phyloP scores from a whole-genome alignment of 345 rosid species.

The Linum tenue region DNA sequence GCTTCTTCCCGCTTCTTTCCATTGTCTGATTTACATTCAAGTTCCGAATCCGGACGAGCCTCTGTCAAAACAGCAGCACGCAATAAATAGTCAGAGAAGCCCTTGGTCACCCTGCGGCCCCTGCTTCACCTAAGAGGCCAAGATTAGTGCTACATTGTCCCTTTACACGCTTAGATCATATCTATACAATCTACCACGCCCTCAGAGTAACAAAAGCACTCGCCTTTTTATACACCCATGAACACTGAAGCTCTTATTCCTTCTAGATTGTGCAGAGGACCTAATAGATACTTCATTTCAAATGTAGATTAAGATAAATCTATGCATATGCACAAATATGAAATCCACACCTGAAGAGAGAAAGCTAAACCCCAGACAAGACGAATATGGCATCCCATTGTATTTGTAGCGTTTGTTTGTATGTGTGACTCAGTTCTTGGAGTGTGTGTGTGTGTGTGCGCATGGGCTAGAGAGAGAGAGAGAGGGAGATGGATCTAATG shows the following conservation, averaged over 20 bases:
- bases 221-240: not conserved
- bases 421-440: too few species aligned
- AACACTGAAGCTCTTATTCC: not conserved
- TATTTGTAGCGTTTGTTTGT: too few species aligned
- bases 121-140: too few species aligned
- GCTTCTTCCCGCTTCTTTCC: not conserved
- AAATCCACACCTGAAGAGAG: not conserved
- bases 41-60: not conserved
- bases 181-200: too few species aligned
- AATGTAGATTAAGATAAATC: not conserved
- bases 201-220: too few species aligned
- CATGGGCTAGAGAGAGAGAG: too few species aligned
- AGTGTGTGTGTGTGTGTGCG: conserved; percentile 6
- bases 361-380: not conserved
- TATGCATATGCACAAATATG: not conserved
- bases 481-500: not conserved
- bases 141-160: too few species aligned
- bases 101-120: not conserved
- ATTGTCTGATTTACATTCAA: too few species aligned
- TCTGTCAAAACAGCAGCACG: not conserved
- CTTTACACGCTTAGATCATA: too few species aligned
- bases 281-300: not conserved
- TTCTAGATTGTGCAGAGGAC: not conserved
- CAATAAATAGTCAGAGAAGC: not conserved
- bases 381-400: not conserved